A percentile compares a stretch with the other conserved stretches of the same genome.
Conservation (phyloP, 768 basidiomycete species). For the Hygrocybe punicea region DNA sequence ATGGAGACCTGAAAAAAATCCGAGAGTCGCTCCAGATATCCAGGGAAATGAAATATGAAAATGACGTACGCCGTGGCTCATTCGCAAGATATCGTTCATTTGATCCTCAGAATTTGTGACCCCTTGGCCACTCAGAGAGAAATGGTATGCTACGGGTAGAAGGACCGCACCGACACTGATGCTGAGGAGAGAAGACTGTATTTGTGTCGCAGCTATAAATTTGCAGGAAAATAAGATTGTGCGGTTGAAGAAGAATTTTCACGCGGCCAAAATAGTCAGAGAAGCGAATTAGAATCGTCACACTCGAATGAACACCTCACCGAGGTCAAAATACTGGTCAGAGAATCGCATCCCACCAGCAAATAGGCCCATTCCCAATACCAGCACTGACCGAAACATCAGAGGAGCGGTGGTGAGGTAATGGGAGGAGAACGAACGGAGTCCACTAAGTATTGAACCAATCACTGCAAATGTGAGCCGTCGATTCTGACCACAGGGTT, state of each 20-base stretch:
- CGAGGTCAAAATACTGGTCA: constrained; percentile 72
- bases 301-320: constrained; percentile 38
- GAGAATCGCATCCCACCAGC: constrained; percentile 74
- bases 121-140: constrained; percentile 44
- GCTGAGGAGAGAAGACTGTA: constrained; percentile 70
- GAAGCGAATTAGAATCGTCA: background rate
- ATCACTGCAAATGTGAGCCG: constrained; percentile 51
- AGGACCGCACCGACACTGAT: constrained; percentile 79
- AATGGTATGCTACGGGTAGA: constrained; percentile 73
- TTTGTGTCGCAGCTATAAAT: constrained; percentile 58
- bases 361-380: constrained; percentile 82
- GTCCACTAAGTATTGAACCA: constrained; percentile 78
- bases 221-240: background rate
- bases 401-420: background rate
- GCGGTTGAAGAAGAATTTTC: background rate
- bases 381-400: constrained; percentile 52
- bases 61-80: constrained; percentile 72
- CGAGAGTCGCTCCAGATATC: background rate
- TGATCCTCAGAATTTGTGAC: constrained; percentile 30
- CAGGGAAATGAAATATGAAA: background rate
- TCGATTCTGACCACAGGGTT: background rate
- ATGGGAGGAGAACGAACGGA: constrained; percentile 40
- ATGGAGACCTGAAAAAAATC: constrained; percentile 58
- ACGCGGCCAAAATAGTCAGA: background rate
- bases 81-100: constrained; percentile 52